phyloP scores from a whole-genome alignment of 1,139 yeast genomes.

The Eremothecium sinecaudum region DNA sequence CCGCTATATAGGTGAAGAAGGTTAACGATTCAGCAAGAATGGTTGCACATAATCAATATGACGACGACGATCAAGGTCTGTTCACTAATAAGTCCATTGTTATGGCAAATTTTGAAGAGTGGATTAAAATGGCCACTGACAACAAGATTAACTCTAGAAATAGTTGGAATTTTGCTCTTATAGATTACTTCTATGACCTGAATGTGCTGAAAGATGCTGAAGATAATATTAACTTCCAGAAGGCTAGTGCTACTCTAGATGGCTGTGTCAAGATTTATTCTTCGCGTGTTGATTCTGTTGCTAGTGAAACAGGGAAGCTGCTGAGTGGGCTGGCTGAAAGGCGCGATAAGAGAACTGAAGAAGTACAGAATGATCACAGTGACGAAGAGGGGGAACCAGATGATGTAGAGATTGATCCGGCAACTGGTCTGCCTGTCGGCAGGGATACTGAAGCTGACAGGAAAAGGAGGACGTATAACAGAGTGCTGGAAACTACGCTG shows the following conservation, averaged over 20 bases:
- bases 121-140: constrained; percentile 86
- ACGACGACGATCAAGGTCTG: constrained; percentile 24
- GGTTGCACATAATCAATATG: constrained; percentile 19
- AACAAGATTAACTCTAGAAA: constrained; percentile 63
- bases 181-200: constrained; percentile 56
- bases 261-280: constrained; percentile 82
- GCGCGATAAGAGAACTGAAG: constrained; percentile 19
- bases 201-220: constrained; percentile 30
- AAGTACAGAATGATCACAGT: constrained; percentile 32
- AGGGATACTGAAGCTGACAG: constrained; percentile 31
- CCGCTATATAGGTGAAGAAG: too few species aligned
- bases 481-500: constrained; percentile 41
- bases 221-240: constrained; percentile 48
- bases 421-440: constrained; percentile 28
- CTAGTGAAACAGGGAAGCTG: constrained; percentile 79
- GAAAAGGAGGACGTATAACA: constrained; percentile 31
- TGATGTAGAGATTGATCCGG: constrained; percentile 29
- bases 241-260: constrained; percentile 71
- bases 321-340: constrained; percentile 55
- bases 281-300: constrained; percentile 84
- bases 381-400: constrained; percentile 25
- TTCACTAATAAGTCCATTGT: constrained; percentile 33
- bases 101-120: constrained; percentile 74
- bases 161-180: constrained; percentile 76
- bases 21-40: too few species aligned